Evolutionary conservation across 2,329 filamentous ascomycete genomes (phyloP).

Genomic region (Zarea fungicola): DNA sequence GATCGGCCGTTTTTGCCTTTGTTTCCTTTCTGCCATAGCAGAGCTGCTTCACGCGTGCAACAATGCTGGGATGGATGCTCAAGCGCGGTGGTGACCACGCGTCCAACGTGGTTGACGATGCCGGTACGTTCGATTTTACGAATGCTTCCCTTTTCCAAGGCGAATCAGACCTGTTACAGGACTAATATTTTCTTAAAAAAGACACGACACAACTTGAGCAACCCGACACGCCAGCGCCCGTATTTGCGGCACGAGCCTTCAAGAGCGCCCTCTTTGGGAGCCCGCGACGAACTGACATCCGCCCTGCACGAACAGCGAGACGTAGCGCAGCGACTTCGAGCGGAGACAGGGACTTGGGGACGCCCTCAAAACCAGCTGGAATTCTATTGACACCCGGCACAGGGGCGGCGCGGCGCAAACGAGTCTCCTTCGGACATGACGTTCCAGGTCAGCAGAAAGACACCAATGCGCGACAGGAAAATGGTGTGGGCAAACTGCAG

Average conservation of each 20-base stretch:
- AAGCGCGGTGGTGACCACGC: conserved; percentile 39
- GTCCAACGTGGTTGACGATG: conserved; percentile 26
- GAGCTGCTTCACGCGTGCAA: neutral
- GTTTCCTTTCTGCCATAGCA: neutral
- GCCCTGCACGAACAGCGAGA: conserved; percentile 18
- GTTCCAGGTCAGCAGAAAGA: conserved; percentile 37
- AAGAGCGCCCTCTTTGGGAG: conserved; percentile 61
- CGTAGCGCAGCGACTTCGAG: conserved; percentile 20
- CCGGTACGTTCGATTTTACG: conserved; percentile 20
- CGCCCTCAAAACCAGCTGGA: conserved; percentile 48
- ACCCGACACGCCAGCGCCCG: conserved; percentile 60
- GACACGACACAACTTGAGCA: conserved; percentile 46
- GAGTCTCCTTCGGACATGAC: conserved; percentile 59
- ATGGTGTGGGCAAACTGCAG: conserved; percentile 27
- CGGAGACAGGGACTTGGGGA: conserved; percentile 30
- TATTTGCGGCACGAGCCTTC: conserved; percentile 61
- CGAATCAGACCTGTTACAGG: neutral
- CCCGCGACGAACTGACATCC: conserved; percentile 36
- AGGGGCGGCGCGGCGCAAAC: conserved; percentile 54
- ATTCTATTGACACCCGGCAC: conserved; percentile 62
- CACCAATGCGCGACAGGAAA: conserved; percentile 26
- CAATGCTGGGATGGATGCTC: conserved; percentile 58
- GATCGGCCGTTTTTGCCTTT: too few relatives aligned
- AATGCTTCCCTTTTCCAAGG: neutral
- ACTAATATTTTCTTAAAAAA: conserved; percentile 19